Evolutionary conservation across 2,329 filamentous ascomycete species (phyloP).

Genomic region (Pezicula neosporulosa): DNA sequence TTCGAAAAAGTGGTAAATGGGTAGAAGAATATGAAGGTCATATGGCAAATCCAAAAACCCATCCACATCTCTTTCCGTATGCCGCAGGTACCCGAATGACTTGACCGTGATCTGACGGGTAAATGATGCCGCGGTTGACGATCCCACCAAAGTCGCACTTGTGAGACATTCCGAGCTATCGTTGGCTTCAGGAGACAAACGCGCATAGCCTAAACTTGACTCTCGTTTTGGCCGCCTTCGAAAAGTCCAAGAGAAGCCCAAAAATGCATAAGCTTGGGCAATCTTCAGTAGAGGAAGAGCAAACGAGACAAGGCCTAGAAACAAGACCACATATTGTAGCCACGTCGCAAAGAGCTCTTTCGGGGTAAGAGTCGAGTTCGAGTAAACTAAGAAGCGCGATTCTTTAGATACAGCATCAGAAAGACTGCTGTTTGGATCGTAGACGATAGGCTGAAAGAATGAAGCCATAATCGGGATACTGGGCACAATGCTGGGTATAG

Average conservation of each 20-base stretch:
- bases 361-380: slow-evolving; percentile 24
- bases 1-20: not conserved
- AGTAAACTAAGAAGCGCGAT: slow-evolving; percentile 25
- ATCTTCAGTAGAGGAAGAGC: slow-evolving; percentile 15
- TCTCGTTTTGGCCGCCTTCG: not conserved
- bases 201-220: not conserved
- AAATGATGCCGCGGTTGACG: not conserved
- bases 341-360: slow-evolving; percentile 19
- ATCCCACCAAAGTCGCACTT: not conserved
- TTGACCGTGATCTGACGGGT: slow-evolving; percentile 7
- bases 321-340: slow-evolving; percentile 26
- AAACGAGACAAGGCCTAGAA: slow-evolving; percentile 21
- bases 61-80: not conserved
- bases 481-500: not conserved
- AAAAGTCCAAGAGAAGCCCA: not conserved
- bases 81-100: slow-evolving; percentile 13
- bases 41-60: not conserved
- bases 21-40: slow-evolving; percentile 3
- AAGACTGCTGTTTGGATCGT: slow-evolving; percentile 11
- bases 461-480: slow-evolving; percentile 27
- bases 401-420: slow-evolving; percentile 4
- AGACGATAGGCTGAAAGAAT: slow-evolving; percentile 28
- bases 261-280: not conserved
- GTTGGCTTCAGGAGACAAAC: not conserved
- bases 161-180: not conserved